Conservation (phyloP, 345 rosid genomes). For the Eutrema yunnanense region DNA sequence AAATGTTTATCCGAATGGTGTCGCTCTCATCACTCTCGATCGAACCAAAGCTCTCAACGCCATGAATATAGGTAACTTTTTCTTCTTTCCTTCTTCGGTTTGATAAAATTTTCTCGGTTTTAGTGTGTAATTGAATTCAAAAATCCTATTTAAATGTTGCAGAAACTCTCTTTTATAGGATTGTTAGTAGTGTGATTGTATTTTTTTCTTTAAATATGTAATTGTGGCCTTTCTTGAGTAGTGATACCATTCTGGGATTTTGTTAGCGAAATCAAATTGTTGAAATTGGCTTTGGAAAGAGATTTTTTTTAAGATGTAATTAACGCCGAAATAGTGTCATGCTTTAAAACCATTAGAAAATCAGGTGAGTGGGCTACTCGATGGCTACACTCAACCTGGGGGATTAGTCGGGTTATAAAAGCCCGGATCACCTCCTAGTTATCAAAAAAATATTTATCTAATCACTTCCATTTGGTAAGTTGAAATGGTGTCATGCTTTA, state of each 20-base stretch:
- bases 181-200: background rate
- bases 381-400: no score
- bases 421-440: no score
- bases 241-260: background rate
- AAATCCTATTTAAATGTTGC: background rate
- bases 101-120: background rate
- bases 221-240: background rate
- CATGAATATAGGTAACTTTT: conserved; percentile 63
- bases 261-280: background rate
- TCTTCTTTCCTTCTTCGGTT: background rate
- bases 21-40: conserved; percentile 86
- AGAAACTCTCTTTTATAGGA: background rate
- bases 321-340: no score
- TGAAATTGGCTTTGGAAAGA: background rate
- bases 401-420: no score
- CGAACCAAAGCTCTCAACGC: conserved; percentile 96
- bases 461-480: no score
- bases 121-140: background rate
- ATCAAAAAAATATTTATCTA: no score
- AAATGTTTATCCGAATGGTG: conserved; percentile 67
- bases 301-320: no score
- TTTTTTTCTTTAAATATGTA: background rate
- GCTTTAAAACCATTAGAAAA: no score
- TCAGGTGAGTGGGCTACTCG: no score
- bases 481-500: no score